Base-by-base conservation (phyloP, 331 rosid genomes). In the Pyrus hybrid region DNA sequence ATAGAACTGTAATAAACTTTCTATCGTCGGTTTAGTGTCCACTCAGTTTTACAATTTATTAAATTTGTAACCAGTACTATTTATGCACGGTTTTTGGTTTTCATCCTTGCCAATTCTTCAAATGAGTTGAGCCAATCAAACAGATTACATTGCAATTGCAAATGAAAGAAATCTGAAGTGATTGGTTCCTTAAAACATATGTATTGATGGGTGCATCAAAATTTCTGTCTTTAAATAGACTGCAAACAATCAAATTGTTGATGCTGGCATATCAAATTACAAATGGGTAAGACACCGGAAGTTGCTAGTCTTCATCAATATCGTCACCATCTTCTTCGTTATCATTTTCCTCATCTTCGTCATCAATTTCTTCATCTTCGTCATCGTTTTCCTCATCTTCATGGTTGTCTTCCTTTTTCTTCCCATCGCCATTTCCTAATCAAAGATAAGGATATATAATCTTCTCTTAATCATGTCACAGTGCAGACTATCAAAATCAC, bases 401-500 rank as follows among this genome's bases (percentile, higher is more conserved):
- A 9, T 71, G 51, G 17, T 66, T 22, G 9, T 87, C 83, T 51
- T 68, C 74, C 78, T 68, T 23, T 62, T 81, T 84, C 85, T 87
- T 76, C 41, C 85, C 85, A 37, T 84, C 87, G 56, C 30, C 63
- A 67, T 83, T 80, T 78, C 64, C 93, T 87, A 63, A 16, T 51
- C 23, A 75, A 13, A 35, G 43, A 58, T 14, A 23, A 35, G 8
- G 20, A 69, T 3, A 62, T 26, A 7, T 67, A 10, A 8, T 66
- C 28, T 54, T 75, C 71, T 25, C 77, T 25, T 35, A 47, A 64
- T 18, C 65, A 21, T 61, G 26, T 17, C 4, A 33, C 2, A 18
- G n/a, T 37, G n/a, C 58, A 70, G 47, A 64, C 3, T 13, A 30
- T 26, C 65, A 57, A 68, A 21, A 20, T 20, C 58, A 56, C 37